A percentile compares a stretch with the other conserved stretches of the same genome.
phyloP scores from a whole-genome alignment of 768 basidiomycete species.

The Rhizopogon rudus region DNA sequence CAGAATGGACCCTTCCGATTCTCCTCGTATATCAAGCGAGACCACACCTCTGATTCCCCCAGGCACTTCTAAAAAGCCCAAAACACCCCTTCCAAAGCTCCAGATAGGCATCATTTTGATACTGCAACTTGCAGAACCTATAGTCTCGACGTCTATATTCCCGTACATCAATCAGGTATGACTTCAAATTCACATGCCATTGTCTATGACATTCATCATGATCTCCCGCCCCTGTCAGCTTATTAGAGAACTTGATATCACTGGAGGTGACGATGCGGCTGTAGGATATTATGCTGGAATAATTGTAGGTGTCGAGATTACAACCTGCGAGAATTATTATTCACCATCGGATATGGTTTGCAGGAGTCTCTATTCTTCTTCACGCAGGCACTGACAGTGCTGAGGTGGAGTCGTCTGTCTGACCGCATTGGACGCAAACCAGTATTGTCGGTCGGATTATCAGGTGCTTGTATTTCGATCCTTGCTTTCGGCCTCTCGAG shows the following conservation, averaged over 20 bases:
- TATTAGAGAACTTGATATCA: constrained; percentile 55
- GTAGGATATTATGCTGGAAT: constrained; percentile 67
- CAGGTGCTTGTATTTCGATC: constrained; percentile 49
- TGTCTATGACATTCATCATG: too few relatives aligned
- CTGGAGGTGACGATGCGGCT: constrained; percentile 56
- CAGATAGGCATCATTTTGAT: constrained; percentile 33
- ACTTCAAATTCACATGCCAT: too few relatives aligned
- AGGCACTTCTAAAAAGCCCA: not conserved
- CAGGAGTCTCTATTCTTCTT: constrained; percentile 62
- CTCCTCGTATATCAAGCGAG: too few relatives aligned
- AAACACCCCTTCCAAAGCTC: constrained; percentile 32
- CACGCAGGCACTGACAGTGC: constrained; percentile 50
- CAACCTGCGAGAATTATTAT: not conserved
- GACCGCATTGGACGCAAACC: constrained; percentile 59
- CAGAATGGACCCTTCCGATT: too few relatives aligned
- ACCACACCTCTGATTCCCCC: too few relatives aligned
- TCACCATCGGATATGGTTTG: not conserved
- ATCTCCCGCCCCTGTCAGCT: constrained; percentile 33
- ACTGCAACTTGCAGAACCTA: constrained; percentile 29
- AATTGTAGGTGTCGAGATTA: constrained; percentile 32
- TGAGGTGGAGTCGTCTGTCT: constrained; percentile 62
- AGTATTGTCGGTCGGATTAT: constrained; percentile 47
- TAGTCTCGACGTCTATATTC: constrained; percentile 37
- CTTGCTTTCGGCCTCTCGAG: constrained; percentile 57
- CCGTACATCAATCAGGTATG: constrained; percentile 44